Evolutionary conservation across 2,329 filamentous ascomycete genomes (phyloP).

Genomic region (Hypoxylon sp.): DNA sequence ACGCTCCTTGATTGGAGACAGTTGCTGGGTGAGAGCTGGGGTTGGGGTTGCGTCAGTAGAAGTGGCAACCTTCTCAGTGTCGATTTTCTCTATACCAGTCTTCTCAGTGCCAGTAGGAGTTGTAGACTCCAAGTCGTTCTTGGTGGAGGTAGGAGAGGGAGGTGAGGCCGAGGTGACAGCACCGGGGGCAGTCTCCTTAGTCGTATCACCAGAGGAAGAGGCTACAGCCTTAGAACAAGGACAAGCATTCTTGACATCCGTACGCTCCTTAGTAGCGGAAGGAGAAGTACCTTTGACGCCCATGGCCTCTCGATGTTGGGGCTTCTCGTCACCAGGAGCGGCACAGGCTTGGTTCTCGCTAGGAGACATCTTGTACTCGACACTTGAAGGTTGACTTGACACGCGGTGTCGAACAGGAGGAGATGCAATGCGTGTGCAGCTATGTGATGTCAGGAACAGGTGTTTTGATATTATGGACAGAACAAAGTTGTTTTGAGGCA

Average conservation of each 20-base stretch:
- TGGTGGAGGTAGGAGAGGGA: neutral
- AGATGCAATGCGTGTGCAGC: neutral
- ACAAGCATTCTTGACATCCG: no score
- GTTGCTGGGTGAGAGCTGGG: neutral
- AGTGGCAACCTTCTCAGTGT: neutral
- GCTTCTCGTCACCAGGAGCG: neutral
- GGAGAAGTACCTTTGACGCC: neutral
- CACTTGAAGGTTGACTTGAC: neutral
- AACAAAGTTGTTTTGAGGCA: neutral
- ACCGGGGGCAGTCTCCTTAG: neutral
- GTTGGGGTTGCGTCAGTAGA: neutral
- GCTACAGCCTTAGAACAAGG: no score
- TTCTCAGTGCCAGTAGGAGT: neutral
- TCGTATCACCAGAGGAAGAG: neutral
- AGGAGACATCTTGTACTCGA: neutral
- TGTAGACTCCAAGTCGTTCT: neutral
- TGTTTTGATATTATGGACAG: neutral
- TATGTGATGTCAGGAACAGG: neutral
- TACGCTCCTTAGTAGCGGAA: neutral
- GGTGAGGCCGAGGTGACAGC: no score
- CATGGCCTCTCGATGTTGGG: neutral
- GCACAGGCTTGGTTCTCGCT: neutral
- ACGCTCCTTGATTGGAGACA: conserved; percentile 1
- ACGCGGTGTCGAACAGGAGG: neutral
- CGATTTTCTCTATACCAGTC: neutral